Evolutionary conservation across 768 basidiomycete species (phyloP), one percentile per base, ranked within the genome.

Genomic region (Artomyces pyxidatus): DNA sequence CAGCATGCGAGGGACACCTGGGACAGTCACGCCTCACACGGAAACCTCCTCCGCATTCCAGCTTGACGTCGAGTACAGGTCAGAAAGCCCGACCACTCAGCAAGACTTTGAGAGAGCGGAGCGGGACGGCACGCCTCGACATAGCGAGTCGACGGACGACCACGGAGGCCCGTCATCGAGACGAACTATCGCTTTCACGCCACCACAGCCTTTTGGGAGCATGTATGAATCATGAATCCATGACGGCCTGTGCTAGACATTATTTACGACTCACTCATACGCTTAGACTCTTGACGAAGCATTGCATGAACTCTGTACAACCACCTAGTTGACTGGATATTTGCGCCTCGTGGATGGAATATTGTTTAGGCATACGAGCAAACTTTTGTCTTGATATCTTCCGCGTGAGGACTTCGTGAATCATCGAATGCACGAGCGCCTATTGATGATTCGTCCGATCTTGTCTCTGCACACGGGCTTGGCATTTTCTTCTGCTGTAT

Each of bases 1-100:
- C 14, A 37, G 48, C 25, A 23, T 22, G 9, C 50, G 49, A 22
- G 30, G 35, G 16, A 49, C 41, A 21, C 46, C 49, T 9, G 53
- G 53, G 19, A 51, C 51, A 21, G n/a, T 51, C 28, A 54, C 55
- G 14, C 55, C 53, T 19, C 41, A 37, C 21, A 49, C 49, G 12
- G 38, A 53, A 9, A 46, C 38, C 16, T 46, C 49, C 21, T 54
- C 52, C n/a, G 47, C 47, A 16, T 37, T 45, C 17, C 39, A 44
- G 29, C 44, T 54, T 12, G 56, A 58, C 6, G 10, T 54, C 6
- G 55, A 49, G 19, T 26, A 23, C 19, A 41, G 27, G 16, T 22
- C 49, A 17, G 55, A 49, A 22, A 28, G 39, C 28, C 41, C 47
- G 16, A 16, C 23, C 21, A 38, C 29, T 14, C 56, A 51, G 26